Percentiles rank a stretch among this genome's conserved stretches.
These are phyloP conservation scores for Microbotryum intermedium DNA, from an alignment of 1,284 basidiomycete species.

Conservation along the genomic window DNA sequence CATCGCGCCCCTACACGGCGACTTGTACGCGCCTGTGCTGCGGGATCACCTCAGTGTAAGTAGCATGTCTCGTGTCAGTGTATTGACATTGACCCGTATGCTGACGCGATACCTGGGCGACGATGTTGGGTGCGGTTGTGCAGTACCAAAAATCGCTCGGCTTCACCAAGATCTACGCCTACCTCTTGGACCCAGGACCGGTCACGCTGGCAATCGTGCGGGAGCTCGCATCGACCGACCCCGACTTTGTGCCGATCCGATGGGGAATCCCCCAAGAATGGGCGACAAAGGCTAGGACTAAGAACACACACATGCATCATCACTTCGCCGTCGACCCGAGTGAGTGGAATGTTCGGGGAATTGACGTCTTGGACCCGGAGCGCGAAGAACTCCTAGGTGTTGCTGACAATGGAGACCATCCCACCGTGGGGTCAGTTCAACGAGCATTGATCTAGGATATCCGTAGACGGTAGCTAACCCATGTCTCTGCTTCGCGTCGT, in stretches of 20 bases:
- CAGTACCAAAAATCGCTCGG: slow-evolving; percentile 8
- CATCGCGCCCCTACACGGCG: slow-evolving; percentile 2
- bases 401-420: too few relatives aligned
- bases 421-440: too few relatives aligned
- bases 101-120: neutral
- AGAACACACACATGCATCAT: neutral
- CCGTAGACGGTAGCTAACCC: too few relatives aligned
- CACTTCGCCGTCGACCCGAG: slow-evolving; percentile 1
- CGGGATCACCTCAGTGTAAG: slow-evolving; percentile 1
- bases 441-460: too few relatives aligned
- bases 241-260: neutral
- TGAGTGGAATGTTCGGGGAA: slow-evolving; percentile 1
- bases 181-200: slow-evolving; percentile 11
- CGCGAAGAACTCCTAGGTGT: too few relatives aligned
- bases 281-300: neutral
- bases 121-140: neutral
- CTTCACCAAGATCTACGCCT: slow-evolving; percentile 7
- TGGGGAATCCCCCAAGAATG: slow-evolving; percentile 4
- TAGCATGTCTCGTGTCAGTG: neutral
- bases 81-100: neutral
- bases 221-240: slow-evolving; percentile 1
- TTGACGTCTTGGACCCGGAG: neutral
- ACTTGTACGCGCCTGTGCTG: slow-evolving; percentile 3
- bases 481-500: too few relatives aligned
- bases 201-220: slow-evolving; percentile 2